phyloP scores from a whole-genome alignment of 805 yeast genomes.

The Candida dajiaensis region DNA sequence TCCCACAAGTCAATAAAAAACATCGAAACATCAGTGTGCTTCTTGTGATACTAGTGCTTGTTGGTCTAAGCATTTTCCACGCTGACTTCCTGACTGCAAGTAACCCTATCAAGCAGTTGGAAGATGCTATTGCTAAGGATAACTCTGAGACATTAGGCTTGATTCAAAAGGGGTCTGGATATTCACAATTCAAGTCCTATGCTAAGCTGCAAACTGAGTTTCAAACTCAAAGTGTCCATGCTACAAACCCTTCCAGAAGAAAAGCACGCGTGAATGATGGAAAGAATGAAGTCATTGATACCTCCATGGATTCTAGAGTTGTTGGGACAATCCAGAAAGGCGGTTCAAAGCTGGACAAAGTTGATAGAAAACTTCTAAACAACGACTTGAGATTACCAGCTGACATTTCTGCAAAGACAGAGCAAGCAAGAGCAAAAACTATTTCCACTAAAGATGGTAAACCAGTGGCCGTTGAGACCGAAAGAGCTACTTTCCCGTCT shows the following conservation, averaged over 20 bases:
- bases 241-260: background rate
- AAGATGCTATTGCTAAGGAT: background rate
- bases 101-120: background rate
- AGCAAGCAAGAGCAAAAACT: background rate
- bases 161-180: background rate
- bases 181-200: background rate
- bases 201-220: background rate
- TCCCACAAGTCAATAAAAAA: background rate
- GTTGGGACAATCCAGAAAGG: constrained; percentile 10
- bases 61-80: background rate
- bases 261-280: constrained; percentile 2
- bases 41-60: background rate
- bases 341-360: background rate
- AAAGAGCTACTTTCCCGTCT: background rate
- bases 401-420: background rate
- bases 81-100: background rate
- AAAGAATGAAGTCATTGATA: constrained; percentile 7
- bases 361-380: background rate
- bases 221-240: constrained; percentile 1
- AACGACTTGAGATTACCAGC: background rate
- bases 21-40: background rate
- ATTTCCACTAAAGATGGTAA: background rate
- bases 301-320: constrained; percentile 13
- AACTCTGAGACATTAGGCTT: background rate
- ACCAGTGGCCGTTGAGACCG: background rate